Conservation (phyloP, 176 grass and related monocot genomes). For the Oryza meyeriana region DNA sequence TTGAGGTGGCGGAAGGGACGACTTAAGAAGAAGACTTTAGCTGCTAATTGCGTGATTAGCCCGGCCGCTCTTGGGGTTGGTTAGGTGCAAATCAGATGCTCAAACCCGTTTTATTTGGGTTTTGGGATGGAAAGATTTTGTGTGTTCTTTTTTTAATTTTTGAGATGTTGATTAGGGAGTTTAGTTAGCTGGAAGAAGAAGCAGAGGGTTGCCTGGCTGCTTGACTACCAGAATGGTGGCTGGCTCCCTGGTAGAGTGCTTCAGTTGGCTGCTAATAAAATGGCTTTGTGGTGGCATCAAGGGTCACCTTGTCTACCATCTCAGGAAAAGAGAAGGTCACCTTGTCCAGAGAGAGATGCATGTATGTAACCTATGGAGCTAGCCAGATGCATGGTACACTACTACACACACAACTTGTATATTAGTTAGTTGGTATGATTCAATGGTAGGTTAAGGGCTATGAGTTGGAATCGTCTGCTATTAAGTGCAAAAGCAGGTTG, state of each 20-base stretch:
- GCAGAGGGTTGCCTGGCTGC: conserved; percentile 9
- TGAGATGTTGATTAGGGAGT: not conserved
- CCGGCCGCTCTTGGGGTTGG: conserved; percentile 2
- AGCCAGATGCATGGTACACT: not conserved
- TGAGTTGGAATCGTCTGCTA: not conserved
- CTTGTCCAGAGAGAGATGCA: not conserved
- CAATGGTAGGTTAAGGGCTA: not conserved
- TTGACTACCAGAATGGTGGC: not conserved
- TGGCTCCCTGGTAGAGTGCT: not conserved
- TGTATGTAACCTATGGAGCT: not conserved
- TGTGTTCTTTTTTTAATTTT: not conserved
- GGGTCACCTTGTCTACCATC: conserved; percentile 17
- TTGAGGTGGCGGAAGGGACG: conserved; percentile 58
- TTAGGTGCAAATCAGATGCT: not conserved
- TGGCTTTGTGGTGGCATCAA: conserved; percentile 25
- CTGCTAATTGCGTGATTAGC: not conserved
- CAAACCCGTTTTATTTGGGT: not conserved
- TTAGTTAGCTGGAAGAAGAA: not conserved
- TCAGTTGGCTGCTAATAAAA: not conserved
- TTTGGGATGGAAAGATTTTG: not conserved
- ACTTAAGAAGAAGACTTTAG: not conserved
- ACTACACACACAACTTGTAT: not conserved
- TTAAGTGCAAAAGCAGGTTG: not conserved
- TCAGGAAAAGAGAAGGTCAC: too few species aligned
- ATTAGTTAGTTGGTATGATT: not conserved